Conservation (phyloP, 768 basidiomycete genomes). For the Psilocybe cyanescens region DNA sequence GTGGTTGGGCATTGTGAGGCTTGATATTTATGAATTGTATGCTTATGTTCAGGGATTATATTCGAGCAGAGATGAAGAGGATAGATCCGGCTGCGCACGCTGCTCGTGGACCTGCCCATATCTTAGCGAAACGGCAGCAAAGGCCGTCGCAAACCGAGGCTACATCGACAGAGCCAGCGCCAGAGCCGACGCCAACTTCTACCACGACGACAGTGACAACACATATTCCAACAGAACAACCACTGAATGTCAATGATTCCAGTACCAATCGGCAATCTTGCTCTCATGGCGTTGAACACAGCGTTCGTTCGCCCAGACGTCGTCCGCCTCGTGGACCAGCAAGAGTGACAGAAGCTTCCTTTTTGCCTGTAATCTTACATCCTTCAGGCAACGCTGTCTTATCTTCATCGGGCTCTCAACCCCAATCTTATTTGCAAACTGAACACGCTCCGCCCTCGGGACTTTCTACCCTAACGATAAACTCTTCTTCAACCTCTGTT, state of each 20-base stretch:
- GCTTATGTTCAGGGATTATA: slow-evolving; percentile 16
- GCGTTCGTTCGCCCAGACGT: neutral
- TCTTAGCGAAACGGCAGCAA: slow-evolving; percentile 6
- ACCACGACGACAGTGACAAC: neutral
- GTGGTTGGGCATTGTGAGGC: too few relatives aligned
- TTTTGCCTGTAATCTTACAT: too few relatives aligned
- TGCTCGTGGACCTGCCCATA: slow-evolving; percentile 15
- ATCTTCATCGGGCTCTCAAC: neutral
- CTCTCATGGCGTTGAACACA: neutral
- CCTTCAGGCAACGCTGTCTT: too few relatives aligned
- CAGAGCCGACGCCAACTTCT: neutral
- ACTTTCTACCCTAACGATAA: too few relatives aligned
- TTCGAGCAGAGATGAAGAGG: slow-evolving; percentile 17
- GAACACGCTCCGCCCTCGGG: neutral
- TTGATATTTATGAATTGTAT: too few relatives aligned
- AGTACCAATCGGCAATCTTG: neutral
- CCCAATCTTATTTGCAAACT: neutral
- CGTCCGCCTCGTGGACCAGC: neutral
- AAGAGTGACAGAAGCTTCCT: neutral
- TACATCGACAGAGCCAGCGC: neutral
- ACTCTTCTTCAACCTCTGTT: too few relatives aligned
- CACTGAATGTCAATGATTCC: neutral
- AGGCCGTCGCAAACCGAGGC: too few relatives aligned
- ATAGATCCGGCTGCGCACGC: slow-evolving; percentile 15
- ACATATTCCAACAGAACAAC: neutral